A percentile compares a stretch with the other conserved stretches of the same genome.
These are phyloP conservation scores for Fusarium torulosum DNA, from an alignment of 2,329 filamentous ascomycete genomes.

Conservation along the genomic window DNA sequence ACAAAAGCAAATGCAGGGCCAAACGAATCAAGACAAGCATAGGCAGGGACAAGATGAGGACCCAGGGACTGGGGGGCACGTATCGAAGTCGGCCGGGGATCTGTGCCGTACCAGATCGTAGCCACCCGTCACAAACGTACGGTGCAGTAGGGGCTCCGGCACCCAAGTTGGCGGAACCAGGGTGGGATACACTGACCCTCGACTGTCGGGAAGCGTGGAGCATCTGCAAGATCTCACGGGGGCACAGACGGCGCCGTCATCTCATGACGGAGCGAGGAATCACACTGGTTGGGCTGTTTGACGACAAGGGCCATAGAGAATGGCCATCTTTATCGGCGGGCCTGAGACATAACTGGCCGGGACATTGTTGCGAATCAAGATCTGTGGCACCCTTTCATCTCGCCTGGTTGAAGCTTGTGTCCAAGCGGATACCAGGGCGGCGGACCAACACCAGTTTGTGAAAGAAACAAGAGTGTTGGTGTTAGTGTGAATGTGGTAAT, in stretches of 20 bases:
- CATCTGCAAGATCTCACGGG: constrained; percentile 51
- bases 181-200: constrained; percentile 44
- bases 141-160: constrained; percentile 41
- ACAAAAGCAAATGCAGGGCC: constrained; percentile 38
- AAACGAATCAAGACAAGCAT: constrained; percentile 38
- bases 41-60: constrained; percentile 33
- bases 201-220: constrained; percentile 47
- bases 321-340: constrained; percentile 39
- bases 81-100: constrained; percentile 38
- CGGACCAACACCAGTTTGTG: constrained; percentile 32
- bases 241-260: constrained; percentile 47
- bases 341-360: constrained; percentile 49
- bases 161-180: constrained; percentile 54
- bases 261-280: constrained; percentile 46
- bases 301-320: constrained; percentile 42
- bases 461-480: constrained; percentile 28
- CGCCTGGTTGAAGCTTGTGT: constrained; percentile 51
- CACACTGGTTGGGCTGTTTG: constrained; percentile 46
- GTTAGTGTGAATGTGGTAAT: constrained; percentile 25
- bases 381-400: constrained; percentile 58
- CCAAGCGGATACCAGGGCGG: constrained; percentile 40
- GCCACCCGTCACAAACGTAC: constrained; percentile 37
- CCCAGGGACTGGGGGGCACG: constrained; percentile 32
- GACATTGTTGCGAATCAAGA: constrained; percentile 55
- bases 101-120: constrained; percentile 44